phyloP scores from a whole-genome alignment of 805 yeast species.

The Pichia deserticola region DNA sequence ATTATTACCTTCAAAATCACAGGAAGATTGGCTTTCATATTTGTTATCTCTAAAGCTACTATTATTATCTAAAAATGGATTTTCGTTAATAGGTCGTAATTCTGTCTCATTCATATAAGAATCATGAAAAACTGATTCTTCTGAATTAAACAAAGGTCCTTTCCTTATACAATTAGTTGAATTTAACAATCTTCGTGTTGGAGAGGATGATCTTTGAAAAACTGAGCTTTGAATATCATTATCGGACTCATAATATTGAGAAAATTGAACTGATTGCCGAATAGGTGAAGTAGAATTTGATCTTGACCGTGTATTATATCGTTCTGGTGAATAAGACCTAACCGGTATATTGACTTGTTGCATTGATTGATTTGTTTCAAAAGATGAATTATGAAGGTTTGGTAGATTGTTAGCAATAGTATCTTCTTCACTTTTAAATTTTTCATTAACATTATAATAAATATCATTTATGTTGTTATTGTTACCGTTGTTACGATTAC shows the following conservation, averaged over 20 bases:
- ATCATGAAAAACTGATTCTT: background rate
- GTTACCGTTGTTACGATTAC: background rate
- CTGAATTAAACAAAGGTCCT: background rate
- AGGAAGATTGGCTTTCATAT: background rate
- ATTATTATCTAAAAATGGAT: background rate
- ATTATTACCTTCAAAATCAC: background rate
- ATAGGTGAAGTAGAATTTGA: conserved; percentile 15
- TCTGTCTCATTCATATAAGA: background rate
- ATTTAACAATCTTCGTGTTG: conserved; percentile 7
- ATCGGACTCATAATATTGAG: too few species aligned
- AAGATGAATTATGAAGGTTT: background rate
- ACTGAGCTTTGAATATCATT: too few species aligned
- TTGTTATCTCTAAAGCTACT: conserved; percentile 1
- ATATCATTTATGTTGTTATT: background rate
- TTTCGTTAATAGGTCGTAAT: background rate
- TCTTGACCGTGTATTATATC: conserved; percentile 4
- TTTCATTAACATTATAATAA: too few species aligned
- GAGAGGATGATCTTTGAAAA: conserved; percentile 15
- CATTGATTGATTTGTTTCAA: background rate
- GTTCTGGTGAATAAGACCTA: conserved; percentile 9
- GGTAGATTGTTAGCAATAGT: background rate
- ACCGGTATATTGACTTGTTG: conserved; percentile 1
- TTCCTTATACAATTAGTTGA: background rate
- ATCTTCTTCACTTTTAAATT: too few species aligned
- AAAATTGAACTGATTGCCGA: conserved; percentile 2